Base-by-base conservation (phyloP, 2,329 filamentous ascomycete genomes). In the Penicillium corylophilum region DNA sequence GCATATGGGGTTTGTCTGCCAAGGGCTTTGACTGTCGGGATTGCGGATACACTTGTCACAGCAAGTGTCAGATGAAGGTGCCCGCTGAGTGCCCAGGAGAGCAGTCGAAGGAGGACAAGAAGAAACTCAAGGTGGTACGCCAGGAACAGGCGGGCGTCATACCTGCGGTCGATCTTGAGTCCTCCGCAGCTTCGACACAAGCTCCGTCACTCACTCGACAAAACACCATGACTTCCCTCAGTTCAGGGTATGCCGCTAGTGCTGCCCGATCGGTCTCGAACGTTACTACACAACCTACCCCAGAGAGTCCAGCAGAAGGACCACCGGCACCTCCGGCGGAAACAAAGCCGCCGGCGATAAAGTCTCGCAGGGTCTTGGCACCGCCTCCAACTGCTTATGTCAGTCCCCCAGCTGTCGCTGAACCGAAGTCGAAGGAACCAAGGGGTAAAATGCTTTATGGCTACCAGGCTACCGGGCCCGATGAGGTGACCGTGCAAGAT, bases 31-130 rank as follows among this genome's bases (percentile, higher is more conserved):
- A 95, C 69, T 99, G 94, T 67, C 84, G 88, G 62, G 93, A 97
- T 71, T 99, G 94, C 66, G 94, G 95, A 29, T 99, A 96, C 74
- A 96, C 92, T 2, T 99, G 94, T 68, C 94, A 99, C 74, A 95
- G 87, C 78, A 99, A 99, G 75, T 99, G 94, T 71, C 90, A 99
- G 76, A 94, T 99, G 87, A 99, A 97, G 74, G 94, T 97, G 0
- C 91, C 94, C 0, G 89, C 94, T 7, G 90, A 96, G 68, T 99
- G 94, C 67, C 94, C 94, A 0, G 94, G 94, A 44, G 94, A 97
- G 67, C 85, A 94, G 68, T 87, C 81, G 57, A 99, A 97, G 73
- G 94, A 97, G 56, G 92, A 96, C 64, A 92, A 87, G 76, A 99
- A 96, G 79, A 95, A 92, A 65, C 80, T 95, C 38, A 97, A 97